Percentiles rank a stretch among this genome's conserved stretches.
phyloP scores from a whole-genome alignment of 331 rosid genomes.

The Stylosanthes scabra region DNA sequence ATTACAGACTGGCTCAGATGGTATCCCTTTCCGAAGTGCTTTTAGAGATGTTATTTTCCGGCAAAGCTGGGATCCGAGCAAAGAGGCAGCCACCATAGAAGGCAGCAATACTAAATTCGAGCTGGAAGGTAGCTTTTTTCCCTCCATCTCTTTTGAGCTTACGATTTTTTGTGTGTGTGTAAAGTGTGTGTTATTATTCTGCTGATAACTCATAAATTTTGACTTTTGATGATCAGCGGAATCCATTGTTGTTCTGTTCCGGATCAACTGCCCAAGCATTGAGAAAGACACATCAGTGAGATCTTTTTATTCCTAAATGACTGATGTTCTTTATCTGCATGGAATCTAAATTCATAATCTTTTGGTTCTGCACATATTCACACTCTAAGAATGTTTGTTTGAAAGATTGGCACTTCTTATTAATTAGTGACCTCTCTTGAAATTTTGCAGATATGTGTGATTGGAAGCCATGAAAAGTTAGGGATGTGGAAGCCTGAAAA shows the following conservation, averaged over 20 bases:
- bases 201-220: slow-evolving; percentile 33
- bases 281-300: slow-evolving; percentile 77
- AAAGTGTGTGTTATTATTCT: slow-evolving; percentile 33
- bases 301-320: slow-evolving; percentile 31
- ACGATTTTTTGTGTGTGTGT: slow-evolving; percentile 6
- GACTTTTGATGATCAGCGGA: slow-evolving; percentile 56
- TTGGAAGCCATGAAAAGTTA: slow-evolving; percentile 73
- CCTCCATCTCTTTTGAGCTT: slow-evolving; percentile 29
- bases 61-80: slow-evolving; percentile 50
- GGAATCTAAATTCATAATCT: slow-evolving; percentile 18
- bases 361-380: slow-evolving; percentile 22
- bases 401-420: slow-evolving; percentile 28
- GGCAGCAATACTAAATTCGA: slow-evolving; percentile 48
- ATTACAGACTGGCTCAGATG: slow-evolving; percentile 81
- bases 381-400: slow-evolving; percentile 22
- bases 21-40: slow-evolving; percentile 85
- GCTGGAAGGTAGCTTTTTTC: slow-evolving; percentile 58
- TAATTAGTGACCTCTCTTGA: slow-evolving; percentile 30
- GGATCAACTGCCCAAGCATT: slow-evolving; percentile 77
- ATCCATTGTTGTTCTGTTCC: slow-evolving; percentile 71
- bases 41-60: slow-evolving; percentile 79
- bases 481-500: slow-evolving; percentile 79
- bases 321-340: slow-evolving; percentile 36
- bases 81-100: slow-evolving; percentile 54
- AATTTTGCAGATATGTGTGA: slow-evolving; percentile 69